phyloP scores from a whole-genome alignment of 345 rosid genomes.

The Anastatica hierochuntica region DNA sequence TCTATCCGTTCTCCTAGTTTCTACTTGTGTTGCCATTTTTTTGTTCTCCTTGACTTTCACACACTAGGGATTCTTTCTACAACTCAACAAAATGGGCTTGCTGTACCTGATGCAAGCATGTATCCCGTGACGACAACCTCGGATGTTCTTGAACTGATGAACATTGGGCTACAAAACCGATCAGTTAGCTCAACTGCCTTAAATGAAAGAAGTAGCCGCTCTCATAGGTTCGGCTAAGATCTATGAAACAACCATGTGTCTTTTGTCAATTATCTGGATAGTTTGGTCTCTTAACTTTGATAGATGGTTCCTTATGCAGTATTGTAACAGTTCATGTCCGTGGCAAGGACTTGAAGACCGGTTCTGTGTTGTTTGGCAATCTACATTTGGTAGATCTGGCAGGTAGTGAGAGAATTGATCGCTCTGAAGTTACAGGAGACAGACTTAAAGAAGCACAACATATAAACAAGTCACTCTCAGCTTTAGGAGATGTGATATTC shows the following conservation, averaged over 20 bases:
- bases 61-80: constrained; percentile 60
- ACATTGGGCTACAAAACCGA: constrained; percentile 62
- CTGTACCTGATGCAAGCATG: constrained; percentile 94
- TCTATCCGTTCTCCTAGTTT: not conserved
- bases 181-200: constrained; percentile 68
- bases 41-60: constrained; percentile 54
- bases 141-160: constrained; percentile 68
- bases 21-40: not conserved
- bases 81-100: constrained; percentile 53
- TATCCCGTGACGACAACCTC: constrained; percentile 55
- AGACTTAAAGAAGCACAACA: constrained; percentile 92
- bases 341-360: constrained; percentile 60
- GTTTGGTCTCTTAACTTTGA: constrained; percentile 1
- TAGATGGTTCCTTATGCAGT: constrained; percentile 29
- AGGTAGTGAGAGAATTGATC: constrained; percentile 96
- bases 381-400: constrained; percentile 96
- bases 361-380: constrained; percentile 46
- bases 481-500: constrained; percentile 92
- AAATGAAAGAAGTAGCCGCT: constrained; percentile 94
- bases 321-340: constrained; percentile 77
- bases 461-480: constrained; percentile 85
- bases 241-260: not conserved
- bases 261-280: not conserved
- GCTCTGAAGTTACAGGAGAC: constrained; percentile 83
- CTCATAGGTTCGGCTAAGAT: constrained; percentile 64